phyloP scores from a whole-genome alignment of 345 rosid genomes.

The Linum tenue region DNA sequence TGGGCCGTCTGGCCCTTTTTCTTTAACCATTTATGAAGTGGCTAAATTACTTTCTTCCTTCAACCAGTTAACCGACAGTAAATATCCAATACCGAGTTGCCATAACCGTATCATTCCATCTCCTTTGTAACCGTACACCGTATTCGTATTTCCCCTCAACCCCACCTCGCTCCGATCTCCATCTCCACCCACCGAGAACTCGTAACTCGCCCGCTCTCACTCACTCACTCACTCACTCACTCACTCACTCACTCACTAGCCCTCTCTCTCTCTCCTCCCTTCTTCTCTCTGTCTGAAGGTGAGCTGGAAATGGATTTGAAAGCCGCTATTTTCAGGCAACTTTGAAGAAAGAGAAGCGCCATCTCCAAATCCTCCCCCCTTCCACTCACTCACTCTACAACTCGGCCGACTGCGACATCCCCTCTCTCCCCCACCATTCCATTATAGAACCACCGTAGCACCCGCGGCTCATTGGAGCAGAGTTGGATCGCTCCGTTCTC shows the following conservation, averaged over 20 bases:
- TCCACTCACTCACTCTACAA: not conserved
- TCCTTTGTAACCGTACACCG: no score
- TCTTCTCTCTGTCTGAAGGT: not conserved
- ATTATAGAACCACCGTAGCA: no score
- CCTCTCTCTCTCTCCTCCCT: slow-evolving; percentile 4
- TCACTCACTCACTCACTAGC: not conserved
- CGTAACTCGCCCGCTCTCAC: not conserved
- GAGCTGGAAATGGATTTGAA: slow-evolving; percentile 30
- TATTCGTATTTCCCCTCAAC: no score
- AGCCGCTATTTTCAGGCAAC: slow-evolving; percentile 14
- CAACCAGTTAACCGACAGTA: no score
- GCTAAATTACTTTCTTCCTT: no score
- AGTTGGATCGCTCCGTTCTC: slow-evolving; percentile 16
- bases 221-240: not conserved
- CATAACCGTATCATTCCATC: no score
- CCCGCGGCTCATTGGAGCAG: not conserved
- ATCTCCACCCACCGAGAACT: no score
- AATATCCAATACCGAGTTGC: no score
- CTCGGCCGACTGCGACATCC: no score
- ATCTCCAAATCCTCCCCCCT: not conserved
- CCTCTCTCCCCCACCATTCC: not conserved
- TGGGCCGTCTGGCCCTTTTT: no score
- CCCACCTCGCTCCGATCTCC: no score
- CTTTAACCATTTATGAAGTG: no score
- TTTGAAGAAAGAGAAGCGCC: not conserved